Base-by-base conservation (phyloP, 345 rosid genomes). In the Bretschneidera sinensis region DNA sequence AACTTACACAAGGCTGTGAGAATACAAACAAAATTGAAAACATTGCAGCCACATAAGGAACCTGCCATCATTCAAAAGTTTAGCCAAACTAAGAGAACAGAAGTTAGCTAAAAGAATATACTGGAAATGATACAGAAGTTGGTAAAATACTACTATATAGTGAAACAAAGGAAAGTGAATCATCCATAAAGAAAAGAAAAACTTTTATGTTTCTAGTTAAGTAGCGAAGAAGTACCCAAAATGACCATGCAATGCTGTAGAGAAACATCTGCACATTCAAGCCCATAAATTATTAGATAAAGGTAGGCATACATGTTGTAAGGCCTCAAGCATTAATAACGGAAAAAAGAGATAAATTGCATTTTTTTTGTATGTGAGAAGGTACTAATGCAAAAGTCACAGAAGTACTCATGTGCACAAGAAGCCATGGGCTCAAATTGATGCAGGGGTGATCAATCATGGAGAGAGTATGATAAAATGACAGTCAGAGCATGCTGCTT, bases 221-320 rank as follows among this genome's bases (percentile, higher is more conserved):
- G 62, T 59, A 43, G 21, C 28, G 63, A 65, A 63, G 21, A 62
- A 59, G 20, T 86, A 89, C 98, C 98, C 92, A 89, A 23, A 68
- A 51, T 48, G 94, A 72, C 98, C 98, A 92, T 4, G 98, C 92
- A 45, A 89, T 49, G 68, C 95, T 76, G 77, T 83, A 81, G 23
- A 92, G 83, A 62, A 89, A 74, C 79, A 82, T 81, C 98, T 92
- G 90, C 80, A 49, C 16, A 76, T 43, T 48, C 20, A 80, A 55
- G 31, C 11, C 15, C 57, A 55, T 47, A 64, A 22, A 52, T 14
- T 20, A 20, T 43, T 25, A 68, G 55, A 64, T 21, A 24, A 51
- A 47, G 16, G 4, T 19, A 55, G 25, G 17, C 24, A 18, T 20
- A 45, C 20, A n/a, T 31, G 14, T 19, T 25, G 21, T 11, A 48